Conservation (phyloP, 345 rosid species). For the Arabis alpina region DNA sequence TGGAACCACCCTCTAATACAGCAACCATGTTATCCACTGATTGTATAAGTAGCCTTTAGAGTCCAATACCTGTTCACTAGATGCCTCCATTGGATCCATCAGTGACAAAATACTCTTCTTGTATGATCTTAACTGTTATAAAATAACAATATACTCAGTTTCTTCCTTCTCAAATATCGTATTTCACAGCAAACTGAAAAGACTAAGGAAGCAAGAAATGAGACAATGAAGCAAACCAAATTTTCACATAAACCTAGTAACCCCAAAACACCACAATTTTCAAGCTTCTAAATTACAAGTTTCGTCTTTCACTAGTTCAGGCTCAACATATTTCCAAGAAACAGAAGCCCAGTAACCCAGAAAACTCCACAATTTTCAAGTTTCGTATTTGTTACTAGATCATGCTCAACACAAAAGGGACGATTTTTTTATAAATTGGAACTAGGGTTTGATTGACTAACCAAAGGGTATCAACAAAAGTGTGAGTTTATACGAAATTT, state of each 20-base stretch:
- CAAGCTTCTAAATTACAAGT: too few relatives aligned
- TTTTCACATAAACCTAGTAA: too few relatives aligned
- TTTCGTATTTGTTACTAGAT: not conserved
- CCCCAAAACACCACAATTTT: too few relatives aligned
- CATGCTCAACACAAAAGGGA: not conserved
- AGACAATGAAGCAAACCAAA: too few relatives aligned
- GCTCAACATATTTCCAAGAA: too few relatives aligned
- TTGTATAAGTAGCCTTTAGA: not conserved
- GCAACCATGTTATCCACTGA: not conserved
- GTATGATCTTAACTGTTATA: conserved; percentile 37
- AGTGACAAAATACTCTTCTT: conserved; percentile 47
- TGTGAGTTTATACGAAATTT: not conserved
- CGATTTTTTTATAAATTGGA: not conserved
- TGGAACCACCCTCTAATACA: not conserved
- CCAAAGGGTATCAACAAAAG: not conserved
- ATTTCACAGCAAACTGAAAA: not conserved
- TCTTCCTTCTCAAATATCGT: not conserved
- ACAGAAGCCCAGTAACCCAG: not conserved
- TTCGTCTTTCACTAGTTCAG: too few relatives aligned
- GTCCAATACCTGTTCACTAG: conserved; percentile 36
- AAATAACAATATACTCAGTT: conserved; percentile 16
- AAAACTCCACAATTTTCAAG: conserved; percentile 13
- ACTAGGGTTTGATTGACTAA: conserved; percentile 15
- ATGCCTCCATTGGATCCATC: conserved; percentile 56
- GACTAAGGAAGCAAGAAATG: too few relatives aligned